Conservation (phyloP, 208 protist species). For the Acanthamoeba castellanii region DNA sequence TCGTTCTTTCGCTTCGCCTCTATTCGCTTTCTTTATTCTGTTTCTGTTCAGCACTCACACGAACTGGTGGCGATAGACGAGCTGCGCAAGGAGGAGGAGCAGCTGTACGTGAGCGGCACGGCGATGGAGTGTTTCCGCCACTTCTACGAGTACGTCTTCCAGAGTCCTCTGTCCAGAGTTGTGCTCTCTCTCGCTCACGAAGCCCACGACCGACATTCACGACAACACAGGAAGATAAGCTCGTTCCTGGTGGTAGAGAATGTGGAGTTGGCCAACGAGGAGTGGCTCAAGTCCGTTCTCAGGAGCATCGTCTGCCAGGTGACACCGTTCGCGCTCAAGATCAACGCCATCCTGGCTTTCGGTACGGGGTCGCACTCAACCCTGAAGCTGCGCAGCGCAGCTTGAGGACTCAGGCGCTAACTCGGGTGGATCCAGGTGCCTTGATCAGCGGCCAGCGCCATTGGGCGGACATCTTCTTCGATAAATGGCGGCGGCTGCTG, state of each 20-base stretch:
- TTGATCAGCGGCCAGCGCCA: not conserved
- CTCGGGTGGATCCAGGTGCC: not conserved
- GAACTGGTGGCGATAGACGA: not conserved
- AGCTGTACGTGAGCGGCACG: constrained; percentile 24
- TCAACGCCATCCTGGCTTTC: constrained; percentile 1
- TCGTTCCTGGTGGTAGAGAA: not conserved
- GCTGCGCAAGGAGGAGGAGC: not conserved
- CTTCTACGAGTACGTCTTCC: not conserved
- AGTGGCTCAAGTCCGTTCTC: not conserved
- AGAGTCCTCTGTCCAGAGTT: not conserved
- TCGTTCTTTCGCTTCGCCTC: not conserved
- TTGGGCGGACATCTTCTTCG: constrained; percentile 27
- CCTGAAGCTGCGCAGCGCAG: too few relatives aligned
- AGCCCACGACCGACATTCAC: not conserved
- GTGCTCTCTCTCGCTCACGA: not conserved
- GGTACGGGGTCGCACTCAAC: not conserved
- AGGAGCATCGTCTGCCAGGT: not conserved
- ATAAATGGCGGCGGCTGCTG: not conserved
- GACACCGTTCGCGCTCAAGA: not conserved
- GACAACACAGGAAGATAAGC: not conserved
- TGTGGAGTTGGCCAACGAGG: not conserved
- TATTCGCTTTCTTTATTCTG: not conserved
- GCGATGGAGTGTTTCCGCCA: constrained; percentile 25
- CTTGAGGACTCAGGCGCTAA: too few relatives aligned
- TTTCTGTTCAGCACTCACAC: not conserved